A percentile compares a stretch with the other conserved stretches of the same genome.
Evolutionary conservation across 768 basidiomycete genomes (phyloP).

Genomic region (Lactarius vividus): DNA sequence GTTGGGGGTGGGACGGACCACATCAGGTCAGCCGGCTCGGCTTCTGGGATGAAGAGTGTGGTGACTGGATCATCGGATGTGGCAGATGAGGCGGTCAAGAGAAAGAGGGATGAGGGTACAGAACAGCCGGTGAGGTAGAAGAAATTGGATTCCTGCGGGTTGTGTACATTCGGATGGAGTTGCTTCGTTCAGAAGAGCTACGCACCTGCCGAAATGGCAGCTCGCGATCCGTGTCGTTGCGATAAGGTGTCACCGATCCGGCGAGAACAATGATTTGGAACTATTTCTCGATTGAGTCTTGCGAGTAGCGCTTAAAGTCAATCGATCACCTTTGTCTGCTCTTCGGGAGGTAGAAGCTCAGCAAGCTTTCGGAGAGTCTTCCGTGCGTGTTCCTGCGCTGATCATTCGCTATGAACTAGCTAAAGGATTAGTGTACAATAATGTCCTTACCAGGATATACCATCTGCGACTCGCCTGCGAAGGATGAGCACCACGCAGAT

Average conservation of each 20-base stretch:
- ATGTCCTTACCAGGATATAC: constrained; percentile 6
- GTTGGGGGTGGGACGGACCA: constrained; percentile 87
- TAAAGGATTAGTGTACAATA: not conserved
- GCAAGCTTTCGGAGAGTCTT: constrained; percentile 54
- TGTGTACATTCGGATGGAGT: not conserved
- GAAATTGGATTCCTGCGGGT: constrained; percentile 74
- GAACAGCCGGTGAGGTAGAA: constrained; percentile 81
- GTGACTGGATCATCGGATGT: constrained; percentile 39
- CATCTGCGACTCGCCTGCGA: not conserved
- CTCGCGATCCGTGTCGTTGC: constrained; percentile 87
- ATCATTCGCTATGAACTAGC: not conserved
- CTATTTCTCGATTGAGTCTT: constrained; percentile 36
- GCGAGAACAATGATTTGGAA: constrained; percentile 68
- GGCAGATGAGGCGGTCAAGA: constrained; percentile 55
- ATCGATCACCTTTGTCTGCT: constrained; percentile 49
- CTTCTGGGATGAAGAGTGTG: constrained; percentile 77
- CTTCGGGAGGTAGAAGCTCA: constrained; percentile 46
- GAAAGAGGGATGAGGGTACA: constrained; percentile 65
- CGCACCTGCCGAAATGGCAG: constrained; percentile 55
- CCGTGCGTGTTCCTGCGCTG: constrained; percentile 51
- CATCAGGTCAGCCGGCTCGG: constrained; percentile 70
- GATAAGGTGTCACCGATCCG: constrained; percentile 56
- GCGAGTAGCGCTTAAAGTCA: not conserved
- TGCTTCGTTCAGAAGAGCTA: constrained; percentile 31
- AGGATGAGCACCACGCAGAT: not conserved